Evolutionary conservation across 2,329 filamentous ascomycete species (phyloP), one percentile per base, ranked within the genome.

Genomic region (Fusarium incarnatum): DNA sequence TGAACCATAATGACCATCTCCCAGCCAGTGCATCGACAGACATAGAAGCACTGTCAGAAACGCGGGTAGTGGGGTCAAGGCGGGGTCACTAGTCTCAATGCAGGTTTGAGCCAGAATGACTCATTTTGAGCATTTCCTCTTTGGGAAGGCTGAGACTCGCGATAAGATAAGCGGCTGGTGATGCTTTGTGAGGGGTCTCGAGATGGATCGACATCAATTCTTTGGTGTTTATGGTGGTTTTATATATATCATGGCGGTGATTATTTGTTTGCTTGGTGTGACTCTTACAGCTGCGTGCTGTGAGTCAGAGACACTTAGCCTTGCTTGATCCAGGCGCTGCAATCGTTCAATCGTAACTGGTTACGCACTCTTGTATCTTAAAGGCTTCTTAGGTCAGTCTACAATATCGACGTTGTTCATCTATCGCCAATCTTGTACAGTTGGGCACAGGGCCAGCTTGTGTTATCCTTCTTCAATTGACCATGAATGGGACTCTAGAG

Each of bases 101-200:
- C 67, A 72, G 60, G 27, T 71, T 72, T 78, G 77, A 78, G 71
- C 72, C 62, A 77, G 65, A 77, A 77, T 79, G 77, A 79, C 57
- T 79, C 78, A 79, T 78, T 74, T 60, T 47, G 59, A 34, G 18
- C 37, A 45, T 52, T 66, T 70, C 73, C 40, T 64, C 45, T 68
- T 64, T 30, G 44, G 72, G 65, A 69, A 59, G 20, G 16, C 6
- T 10, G 23, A 12, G 20, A 15, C 34, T 13, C 25, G 3, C 13
- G 37, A 55, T 40, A n/a, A 44, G 11, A 49, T 49, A 47, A 18
- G 46, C 9, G 11, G n/a, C 9, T 32, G 18, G 12, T 37, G 32
- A 27, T 9, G n/a, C 8, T 5, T 11, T n/a, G 10, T 37, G 34
- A 37, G 34, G 34, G 34, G 34, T 37, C 34, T 37, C 1, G 34